Base-by-base conservation (phyloP, 2,329 filamentous ascomycete genomes). In the Sporothrix inflata region DNA sequence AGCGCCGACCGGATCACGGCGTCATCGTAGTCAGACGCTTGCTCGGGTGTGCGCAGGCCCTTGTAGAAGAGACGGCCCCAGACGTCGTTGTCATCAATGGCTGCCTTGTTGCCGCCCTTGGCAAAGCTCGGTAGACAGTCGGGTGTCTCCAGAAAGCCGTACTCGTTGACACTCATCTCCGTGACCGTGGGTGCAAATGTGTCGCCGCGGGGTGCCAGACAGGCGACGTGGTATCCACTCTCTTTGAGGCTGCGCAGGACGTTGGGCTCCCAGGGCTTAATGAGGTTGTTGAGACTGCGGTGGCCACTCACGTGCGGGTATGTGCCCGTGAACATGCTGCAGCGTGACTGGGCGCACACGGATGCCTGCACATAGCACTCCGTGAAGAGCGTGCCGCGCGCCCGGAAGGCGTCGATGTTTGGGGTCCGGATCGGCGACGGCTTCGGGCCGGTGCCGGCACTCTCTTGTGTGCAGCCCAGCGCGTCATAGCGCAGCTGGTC, bases 251-350 rank as follows among this genome's bases (percentile, higher is more conserved):
- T 80, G 8, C 82, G 80, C 73, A 85, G 84, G 1, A 85, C 68
- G 65, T 85, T 85, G 1, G 82, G 83, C 73, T 85, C 83, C 82
- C 82, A 83, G 0, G 83, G 83, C 73, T 85, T 85, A 74, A 85
- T 81, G 9, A 85, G 78, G 49, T 84, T 84, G 21, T 85, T 79
- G 4, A 85, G 80, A 30, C 78, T 82, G 34, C 84, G 81, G 74
- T 85, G 83, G 0, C 84, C 83, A 27, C 77, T 80, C 16, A 85
- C 83, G 69, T 85, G 84, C 0, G 83, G 82, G 66, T 85, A 85
- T 9, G 78, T 79, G 14, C 83, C 84, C 0, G 83, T 85, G 71
- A 85, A 85, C 79, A 85, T 84, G 74, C 79, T 81, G 74, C 83
- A 84, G 71, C 84, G 78, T 4, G 82, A 84, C 72, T 85, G 84